Evolutionary conservation across 495 filamentous ascomycete species (phyloP).

Genomic region (Aspergillus asperescens): DNA sequence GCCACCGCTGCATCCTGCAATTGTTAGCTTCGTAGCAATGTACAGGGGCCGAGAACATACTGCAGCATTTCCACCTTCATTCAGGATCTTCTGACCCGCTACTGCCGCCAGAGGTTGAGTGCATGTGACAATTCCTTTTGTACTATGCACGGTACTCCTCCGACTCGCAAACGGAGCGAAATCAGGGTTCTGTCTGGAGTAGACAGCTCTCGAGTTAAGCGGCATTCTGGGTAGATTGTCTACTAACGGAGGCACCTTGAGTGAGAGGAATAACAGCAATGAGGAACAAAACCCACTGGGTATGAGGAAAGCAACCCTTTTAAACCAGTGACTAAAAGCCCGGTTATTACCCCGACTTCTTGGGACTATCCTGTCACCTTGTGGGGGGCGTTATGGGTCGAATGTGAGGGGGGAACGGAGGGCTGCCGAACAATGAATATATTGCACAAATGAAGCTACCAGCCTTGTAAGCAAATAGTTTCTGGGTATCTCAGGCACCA

Average conservation of each 20-base stretch:
- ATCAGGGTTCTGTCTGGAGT: constrained; percentile 54
- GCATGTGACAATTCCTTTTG: constrained; percentile 85
- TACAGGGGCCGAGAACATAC: constrained; percentile 43
- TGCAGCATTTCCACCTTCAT: constrained; percentile 87
- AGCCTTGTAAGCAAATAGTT: no score
- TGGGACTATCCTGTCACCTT: not conserved
- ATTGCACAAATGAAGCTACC: not conserved
- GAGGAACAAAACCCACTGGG: no score
- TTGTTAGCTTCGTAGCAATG: not conserved
- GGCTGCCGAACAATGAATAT: not conserved
- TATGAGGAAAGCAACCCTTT: not conserved
- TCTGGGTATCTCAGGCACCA: no score
- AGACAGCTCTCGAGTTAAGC: constrained; percentile 56
- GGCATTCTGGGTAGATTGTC: constrained; percentile 44
- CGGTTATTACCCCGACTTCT: not conserved
- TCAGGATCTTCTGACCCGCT: constrained; percentile 77
- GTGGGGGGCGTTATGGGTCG: not conserved
- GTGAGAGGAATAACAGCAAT: not conserved
- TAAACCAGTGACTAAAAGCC: not conserved
- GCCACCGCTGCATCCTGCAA: constrained; percentile 87
- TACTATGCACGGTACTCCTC: constrained; percentile 87
- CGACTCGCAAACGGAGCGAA: constrained; percentile 71
- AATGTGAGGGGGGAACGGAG: not conserved
- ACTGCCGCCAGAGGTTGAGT: constrained; percentile 87
- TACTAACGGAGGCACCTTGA: not conserved